These are phyloP conservation scores for Fusarium anthophilum DNA, from an alignment of 2,329 filamentous ascomycete species.

Conservation along the genomic window DNA sequence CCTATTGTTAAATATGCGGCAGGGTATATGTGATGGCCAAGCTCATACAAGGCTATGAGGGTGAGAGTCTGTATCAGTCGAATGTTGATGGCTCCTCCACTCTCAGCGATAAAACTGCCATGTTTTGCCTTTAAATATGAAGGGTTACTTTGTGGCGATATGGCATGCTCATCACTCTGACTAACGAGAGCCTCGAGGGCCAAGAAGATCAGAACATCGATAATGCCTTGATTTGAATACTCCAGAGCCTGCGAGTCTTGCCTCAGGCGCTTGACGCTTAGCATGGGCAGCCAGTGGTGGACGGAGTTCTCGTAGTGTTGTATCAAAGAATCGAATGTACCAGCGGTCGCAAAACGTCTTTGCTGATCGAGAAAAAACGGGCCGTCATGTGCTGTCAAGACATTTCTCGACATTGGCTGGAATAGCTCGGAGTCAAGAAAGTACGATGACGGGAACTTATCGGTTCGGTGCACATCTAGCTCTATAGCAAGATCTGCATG, in stretches of 20 bases:
- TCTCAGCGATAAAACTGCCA: neutral
- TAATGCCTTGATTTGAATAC: rapidly evolving
- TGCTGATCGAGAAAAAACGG: rapidly evolving
- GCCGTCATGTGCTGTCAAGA: rapidly evolving
- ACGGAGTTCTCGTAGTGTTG: neutral
- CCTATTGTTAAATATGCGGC: neutral
- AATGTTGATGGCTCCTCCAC: neutral
- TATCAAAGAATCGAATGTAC: neutral
- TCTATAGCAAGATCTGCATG: neutral
- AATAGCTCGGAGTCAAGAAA: neutral
- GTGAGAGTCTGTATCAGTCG: neutral
- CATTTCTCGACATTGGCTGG: neutral
- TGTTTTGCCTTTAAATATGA: neutral
- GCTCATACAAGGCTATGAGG: neutral
- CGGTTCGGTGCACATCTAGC: rapidly evolving
- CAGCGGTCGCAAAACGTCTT: neutral
- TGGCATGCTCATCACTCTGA: neutral
- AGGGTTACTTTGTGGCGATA: neutral
- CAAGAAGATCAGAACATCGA: neutral
- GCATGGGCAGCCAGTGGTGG: neutral
- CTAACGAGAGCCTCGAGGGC: neutral
- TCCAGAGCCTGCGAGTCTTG: rapidly evolving
- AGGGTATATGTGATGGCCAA: neutral
- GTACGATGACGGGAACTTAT: neutral
- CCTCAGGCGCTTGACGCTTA: neutral